phyloP scores from a whole-genome alignment of 2,329 filamentous ascomycete species.

The Apiospora koreana region DNA sequence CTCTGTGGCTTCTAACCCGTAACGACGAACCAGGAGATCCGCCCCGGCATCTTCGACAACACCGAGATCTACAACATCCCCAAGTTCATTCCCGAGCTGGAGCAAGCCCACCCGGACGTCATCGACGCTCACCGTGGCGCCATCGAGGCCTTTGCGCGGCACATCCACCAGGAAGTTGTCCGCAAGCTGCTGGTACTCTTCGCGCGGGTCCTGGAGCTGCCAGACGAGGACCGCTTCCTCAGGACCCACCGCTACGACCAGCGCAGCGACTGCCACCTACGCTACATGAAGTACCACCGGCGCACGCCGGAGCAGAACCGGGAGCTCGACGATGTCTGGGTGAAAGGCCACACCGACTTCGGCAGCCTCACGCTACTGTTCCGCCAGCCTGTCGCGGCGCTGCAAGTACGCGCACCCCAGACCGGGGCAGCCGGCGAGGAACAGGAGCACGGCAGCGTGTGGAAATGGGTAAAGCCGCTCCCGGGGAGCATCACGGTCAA shows the following conservation, averaged over 20 bases:
- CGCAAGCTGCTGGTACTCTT: constrained; percentile 60
- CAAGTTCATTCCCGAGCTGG: constrained; percentile 38
- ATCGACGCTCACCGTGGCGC: constrained; percentile 30
- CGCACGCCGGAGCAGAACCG: constrained; percentile 41
- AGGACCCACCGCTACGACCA: constrained; percentile 58
- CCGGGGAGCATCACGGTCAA: constrained; percentile 55
- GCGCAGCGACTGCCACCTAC: constrained; percentile 61
- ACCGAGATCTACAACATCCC: constrained; percentile 43
- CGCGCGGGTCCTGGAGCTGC: constrained; percentile 61
- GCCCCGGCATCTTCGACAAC: constrained; percentile 37
- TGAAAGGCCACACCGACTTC: constrained; percentile 53
- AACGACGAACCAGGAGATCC: constrained; percentile 25
- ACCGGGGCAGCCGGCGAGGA: background rate
- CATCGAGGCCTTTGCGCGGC: constrained; percentile 37
- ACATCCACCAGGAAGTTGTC: constrained; percentile 55
- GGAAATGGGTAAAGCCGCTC: constrained; percentile 42
- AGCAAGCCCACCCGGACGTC: constrained; percentile 34
- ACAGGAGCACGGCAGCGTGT: background rate
- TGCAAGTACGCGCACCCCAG: constrained; percentile 47
- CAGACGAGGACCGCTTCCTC: constrained; percentile 58
- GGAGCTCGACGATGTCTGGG: constrained; percentile 36
- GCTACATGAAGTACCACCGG: constrained; percentile 58
- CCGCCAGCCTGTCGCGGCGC: constrained; percentile 56
- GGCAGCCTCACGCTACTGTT: constrained; percentile 59
- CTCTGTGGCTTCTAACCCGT: background rate